Evolutionary conservation across 768 basidiomycete genomes (phyloP).

Genomic region (Naganishia friedmannii): DNA sequence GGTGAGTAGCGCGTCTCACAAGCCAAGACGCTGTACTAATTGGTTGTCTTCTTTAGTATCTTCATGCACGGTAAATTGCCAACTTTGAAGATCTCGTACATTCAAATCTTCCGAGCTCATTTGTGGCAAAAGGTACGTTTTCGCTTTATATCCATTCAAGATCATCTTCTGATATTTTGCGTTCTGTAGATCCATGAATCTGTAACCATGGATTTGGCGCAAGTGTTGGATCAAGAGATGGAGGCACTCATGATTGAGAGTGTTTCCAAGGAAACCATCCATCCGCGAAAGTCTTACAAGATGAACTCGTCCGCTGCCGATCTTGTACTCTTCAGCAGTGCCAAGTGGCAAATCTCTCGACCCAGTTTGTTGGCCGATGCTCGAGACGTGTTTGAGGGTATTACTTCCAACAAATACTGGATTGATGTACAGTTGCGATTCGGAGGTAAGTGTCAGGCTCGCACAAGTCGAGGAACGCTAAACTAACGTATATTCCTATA

Average conservation of each 20-base stretch:
- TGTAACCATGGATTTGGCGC: conserved; percentile 41
- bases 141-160: not conserved
- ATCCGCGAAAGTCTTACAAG: conserved; percentile 75
- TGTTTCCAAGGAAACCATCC: conserved; percentile 98
- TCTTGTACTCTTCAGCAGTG: conserved; percentile 89
- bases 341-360: conserved; percentile 91
- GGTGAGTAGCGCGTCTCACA: conserved; percentile 66
- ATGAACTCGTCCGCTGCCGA: conserved; percentile 99
- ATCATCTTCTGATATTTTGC: not conserved
- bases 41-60: conserved; percentile 25
- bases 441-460: conserved; percentile 29
- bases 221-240: conserved; percentile 90
- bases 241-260: conserved; percentile 98
- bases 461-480: not conserved
- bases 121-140: conserved; percentile 82
- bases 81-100: conserved; percentile 95
- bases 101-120: conserved; percentile 99
- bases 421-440: conserved; percentile 66
- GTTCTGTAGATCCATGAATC: conserved; percentile 62
- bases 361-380: conserved; percentile 92
- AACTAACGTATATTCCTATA: conserved; percentile 57
- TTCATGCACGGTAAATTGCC: conserved; percentile 84
- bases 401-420: conserved; percentile 96
- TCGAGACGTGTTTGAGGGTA: conserved; percentile 92
- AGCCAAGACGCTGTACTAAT: conserved; percentile 55